phyloP scores from a whole-genome alignment of 768 basidiomycete species.

The Cubamyces lactineus region DNA sequence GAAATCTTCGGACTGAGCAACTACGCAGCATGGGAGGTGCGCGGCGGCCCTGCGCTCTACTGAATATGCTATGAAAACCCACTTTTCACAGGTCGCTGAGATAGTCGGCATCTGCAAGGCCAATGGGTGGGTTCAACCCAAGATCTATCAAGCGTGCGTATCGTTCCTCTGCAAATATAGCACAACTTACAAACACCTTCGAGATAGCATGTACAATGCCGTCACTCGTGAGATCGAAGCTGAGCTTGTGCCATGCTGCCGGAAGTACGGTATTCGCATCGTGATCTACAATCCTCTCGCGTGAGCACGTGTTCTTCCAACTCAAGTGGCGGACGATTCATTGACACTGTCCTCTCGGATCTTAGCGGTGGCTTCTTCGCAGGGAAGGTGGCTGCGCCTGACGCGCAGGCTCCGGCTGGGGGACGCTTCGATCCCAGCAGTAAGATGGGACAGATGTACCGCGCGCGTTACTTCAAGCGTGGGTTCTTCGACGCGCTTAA shows the following conservation, averaged over 20 bases:
- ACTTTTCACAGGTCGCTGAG: slow-evolving; percentile 50
- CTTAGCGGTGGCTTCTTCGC: slow-evolving; percentile 59
- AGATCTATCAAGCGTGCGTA: slow-evolving; percentile 57
- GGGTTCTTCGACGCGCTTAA: slow-evolving; percentile 49
- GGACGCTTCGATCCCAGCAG: slow-evolving; percentile 47
- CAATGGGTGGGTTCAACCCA: slow-evolving; percentile 57
- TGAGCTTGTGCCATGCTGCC: slow-evolving; percentile 58
- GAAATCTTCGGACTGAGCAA: slow-evolving; percentile 69
- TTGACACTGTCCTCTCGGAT: background rate
- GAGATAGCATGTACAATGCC: slow-evolving; percentile 48
- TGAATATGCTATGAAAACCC: background rate
- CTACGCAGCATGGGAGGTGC: slow-evolving; percentile 57
- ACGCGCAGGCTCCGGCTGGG: slow-evolving; percentile 38
- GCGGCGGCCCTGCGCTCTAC: slow-evolving; percentile 5
- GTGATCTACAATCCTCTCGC: slow-evolving; percentile 62
- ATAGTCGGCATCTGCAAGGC: slow-evolving; percentile 58
- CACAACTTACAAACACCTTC: background rate
- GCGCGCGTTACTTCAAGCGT: slow-evolving; percentile 47
- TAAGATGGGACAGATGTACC: slow-evolving; percentile 47
- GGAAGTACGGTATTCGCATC: slow-evolving; percentile 59
- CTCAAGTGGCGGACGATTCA: background rate
- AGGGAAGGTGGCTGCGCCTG: slow-evolving; percentile 47
- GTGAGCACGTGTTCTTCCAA: slow-evolving; percentile 29
- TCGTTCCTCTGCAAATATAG: background rate
- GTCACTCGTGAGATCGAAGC: slow-evolving; percentile 51